phyloP scores from a whole-genome alignment of 2,329 filamentous ascomycete genomes.

The Beauveria sp. region DNA sequence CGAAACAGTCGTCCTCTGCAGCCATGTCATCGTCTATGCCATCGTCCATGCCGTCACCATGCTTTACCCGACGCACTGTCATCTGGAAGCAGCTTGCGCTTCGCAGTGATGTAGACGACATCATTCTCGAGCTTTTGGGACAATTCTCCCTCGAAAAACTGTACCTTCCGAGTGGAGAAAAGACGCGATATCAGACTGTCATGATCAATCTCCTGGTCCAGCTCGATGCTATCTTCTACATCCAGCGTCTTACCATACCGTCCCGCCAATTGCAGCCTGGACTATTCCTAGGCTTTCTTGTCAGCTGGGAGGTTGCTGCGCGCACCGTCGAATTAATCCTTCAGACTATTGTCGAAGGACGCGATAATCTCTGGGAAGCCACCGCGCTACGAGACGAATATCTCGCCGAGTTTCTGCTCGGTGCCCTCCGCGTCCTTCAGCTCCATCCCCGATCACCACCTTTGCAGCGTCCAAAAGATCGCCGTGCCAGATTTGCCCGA shows the following conservation, averaged over 20 bases:
- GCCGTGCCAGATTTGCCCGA: constrained; percentile 30
- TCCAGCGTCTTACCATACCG: constrained; percentile 33
- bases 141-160: constrained; percentile 35
- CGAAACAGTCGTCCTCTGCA: too few species aligned
- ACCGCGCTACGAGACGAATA: constrained; percentile 27
- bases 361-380: constrained; percentile 26
- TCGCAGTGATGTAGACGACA: constrained; percentile 33
- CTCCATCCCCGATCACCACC: constrained; percentile 30
- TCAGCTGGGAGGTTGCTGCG: constrained; percentile 32
- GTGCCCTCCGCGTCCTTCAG: constrained; percentile 28
- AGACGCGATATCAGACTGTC: constrained; percentile 26
- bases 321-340: constrained; percentile 31
- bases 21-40: constrained; percentile 21
- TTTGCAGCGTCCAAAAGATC: constrained; percentile 25
- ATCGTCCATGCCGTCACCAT: constrained; percentile 28
- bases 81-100: constrained; percentile 29
- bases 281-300: constrained; percentile 30
- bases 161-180: constrained; percentile 27
- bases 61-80: constrained; percentile 28
- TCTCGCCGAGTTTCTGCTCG: constrained; percentile 29
- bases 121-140: constrained; percentile 33
- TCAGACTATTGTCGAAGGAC: constrained; percentile 28
- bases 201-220: constrained; percentile 29
- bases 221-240: constrained; percentile 31
- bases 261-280: constrained; percentile 26